Base-by-base conservation (phyloP, 108 stramenopile genomes). In the Cyclostephanos tholiformis region DNA sequence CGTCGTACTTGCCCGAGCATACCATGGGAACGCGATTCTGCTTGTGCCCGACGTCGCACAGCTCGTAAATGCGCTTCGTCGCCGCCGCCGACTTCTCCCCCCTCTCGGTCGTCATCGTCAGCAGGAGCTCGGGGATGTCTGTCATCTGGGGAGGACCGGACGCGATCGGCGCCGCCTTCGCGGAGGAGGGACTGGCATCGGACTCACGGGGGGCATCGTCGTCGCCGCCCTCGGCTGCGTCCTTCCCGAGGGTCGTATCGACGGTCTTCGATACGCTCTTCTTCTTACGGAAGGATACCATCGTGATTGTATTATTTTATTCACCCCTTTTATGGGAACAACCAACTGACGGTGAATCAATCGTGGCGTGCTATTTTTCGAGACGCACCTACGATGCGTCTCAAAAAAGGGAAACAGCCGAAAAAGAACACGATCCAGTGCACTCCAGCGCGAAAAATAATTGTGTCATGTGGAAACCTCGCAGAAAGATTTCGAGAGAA, bases 1-100 rank as follows among this genome's bases (percentile, higher is more conserved):
- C 94, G 63, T 95, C 91, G 46, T 85, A 93, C 80, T 93, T 91
- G 79, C 95, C 92, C 50, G 82, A 83, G 95, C 95, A 96, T 3
- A 96, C 90, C 92, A 93, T 92, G 20, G 91, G 92, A 19, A 96
- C 91, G 82, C 95, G 95, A 81, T 96, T 96, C 80, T 93, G 91
- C 78, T 96, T 96, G 88, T 96, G 95, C 0, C 89, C 92, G 26
- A 96, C 95, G 67, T 96, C 95, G 67, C 92, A 93, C 7, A 96
- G 87, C 70, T 96, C 92, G 81, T 96, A 96, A 59, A 96, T 89
- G 11, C 92, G 86, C 83, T 96, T 96, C 56, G 92, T 93, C 53
- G 95, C 95, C 32, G 91, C 91, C 36, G 91, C 91, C 46, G 84
- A 85, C 74, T 92, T 91, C 60, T 95, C 94, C 13, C 94, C 91